These are phyloP conservation scores for Leucocoprinus leucothites DNA, from an alignment of 768 basidiomycete genomes.

Conservation along the genomic window DNA sequence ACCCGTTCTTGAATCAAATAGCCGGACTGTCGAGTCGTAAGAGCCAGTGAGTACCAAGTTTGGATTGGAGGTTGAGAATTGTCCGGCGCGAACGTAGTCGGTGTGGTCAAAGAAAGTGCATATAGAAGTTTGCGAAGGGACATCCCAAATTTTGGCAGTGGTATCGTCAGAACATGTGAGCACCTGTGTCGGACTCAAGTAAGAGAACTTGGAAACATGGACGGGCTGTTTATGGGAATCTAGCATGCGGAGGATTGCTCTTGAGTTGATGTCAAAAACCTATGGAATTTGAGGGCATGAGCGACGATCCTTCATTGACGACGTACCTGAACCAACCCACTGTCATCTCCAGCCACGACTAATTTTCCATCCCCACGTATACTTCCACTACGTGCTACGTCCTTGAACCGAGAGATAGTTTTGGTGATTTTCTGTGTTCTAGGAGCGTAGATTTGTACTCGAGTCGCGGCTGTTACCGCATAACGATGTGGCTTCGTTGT, in stretches of 20 bases:
- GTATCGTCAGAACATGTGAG: conserved; percentile 97
- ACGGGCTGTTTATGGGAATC: conserved; percentile 96
- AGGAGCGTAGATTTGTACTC: conserved; percentile 94
- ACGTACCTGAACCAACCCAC: conserved; percentile 77
- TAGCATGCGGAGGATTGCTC: conserved; percentile 90
- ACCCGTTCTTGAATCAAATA: conserved; percentile 86
- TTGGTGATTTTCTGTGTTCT: conserved; percentile 96
- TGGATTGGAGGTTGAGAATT: conserved; percentile 80
- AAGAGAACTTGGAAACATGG: conserved; percentile 91
- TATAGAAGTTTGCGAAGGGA: conserved; percentile 81
- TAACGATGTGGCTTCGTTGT: conserved; percentile 86
- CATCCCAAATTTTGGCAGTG: conserved; percentile 91
- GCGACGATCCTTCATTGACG: background rate
- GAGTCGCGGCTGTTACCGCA: conserved; percentile 91
- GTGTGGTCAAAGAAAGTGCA: conserved; percentile 82
- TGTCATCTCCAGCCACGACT: conserved; percentile 93
- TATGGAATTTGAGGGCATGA: background rate
- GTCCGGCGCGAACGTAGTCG: conserved; percentile 94
- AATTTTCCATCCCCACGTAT: conserved; percentile 94
- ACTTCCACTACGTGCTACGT: conserved; percentile 84
- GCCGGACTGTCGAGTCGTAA: conserved; percentile 86
- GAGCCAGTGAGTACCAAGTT: conserved; percentile 88
- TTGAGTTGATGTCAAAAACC: conserved; percentile 91
- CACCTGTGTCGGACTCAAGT: conserved; percentile 74
- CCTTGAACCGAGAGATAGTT: conserved; percentile 96